Percentiles rank a stretch among this genome's conserved stretches.
phyloP scores from a whole-genome alignment of 2,329 filamentous ascomycete genomes.

The Allantophomopsis cytisporea region DNA sequence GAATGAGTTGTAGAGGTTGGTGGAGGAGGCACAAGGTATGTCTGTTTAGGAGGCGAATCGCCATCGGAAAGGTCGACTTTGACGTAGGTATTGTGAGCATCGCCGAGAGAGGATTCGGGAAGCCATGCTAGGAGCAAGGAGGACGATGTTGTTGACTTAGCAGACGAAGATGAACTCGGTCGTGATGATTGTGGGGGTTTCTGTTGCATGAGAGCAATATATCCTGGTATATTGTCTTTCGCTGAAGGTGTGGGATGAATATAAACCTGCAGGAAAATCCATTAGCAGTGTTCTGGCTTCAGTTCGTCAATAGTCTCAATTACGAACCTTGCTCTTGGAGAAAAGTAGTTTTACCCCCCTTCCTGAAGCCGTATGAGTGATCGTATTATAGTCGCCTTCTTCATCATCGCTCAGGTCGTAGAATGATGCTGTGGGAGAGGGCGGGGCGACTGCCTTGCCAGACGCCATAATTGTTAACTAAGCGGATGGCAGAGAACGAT shows the following conservation, averaged over 20 bases:
- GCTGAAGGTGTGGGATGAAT: slow-evolving; percentile 86
- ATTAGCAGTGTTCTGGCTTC: too few species aligned
- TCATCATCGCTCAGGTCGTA: slow-evolving; percentile 96
- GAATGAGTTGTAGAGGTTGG: slow-evolving; percentile 71
- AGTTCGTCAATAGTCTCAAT: not conserved
- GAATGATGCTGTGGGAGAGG: slow-evolving; percentile 76
- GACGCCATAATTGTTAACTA: slow-evolving; percentile 14
- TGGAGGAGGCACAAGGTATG: slow-evolving; percentile 82
- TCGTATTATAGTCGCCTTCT: slow-evolving; percentile 88
- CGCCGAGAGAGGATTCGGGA: slow-evolving; percentile 77
- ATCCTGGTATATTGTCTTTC: slow-evolving; percentile 92
- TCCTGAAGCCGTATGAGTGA: slow-evolving; percentile 64
- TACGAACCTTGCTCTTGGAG: slow-evolving; percentile 82
- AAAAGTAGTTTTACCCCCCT: slow-evolving; percentile 86
- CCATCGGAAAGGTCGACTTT: slow-evolving; percentile 85
- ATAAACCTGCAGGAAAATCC: slow-evolving; percentile 56
- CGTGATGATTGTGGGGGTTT: slow-evolving; percentile 36
- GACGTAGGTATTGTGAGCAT: slow-evolving; percentile 78
- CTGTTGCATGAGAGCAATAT: slow-evolving; percentile 85
- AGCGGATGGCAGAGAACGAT: too few species aligned
- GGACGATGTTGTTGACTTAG: slow-evolving; percentile 38
- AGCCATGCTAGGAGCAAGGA: slow-evolving; percentile 87
- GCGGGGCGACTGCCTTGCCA: slow-evolving; percentile 17
- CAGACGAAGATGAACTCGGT: slow-evolving; percentile 22
- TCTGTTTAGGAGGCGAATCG: slow-evolving; percentile 69